Evolutionary conservation across 73 alveolate species (phyloP).

Genomic region (Effrenium voratum): DNA sequence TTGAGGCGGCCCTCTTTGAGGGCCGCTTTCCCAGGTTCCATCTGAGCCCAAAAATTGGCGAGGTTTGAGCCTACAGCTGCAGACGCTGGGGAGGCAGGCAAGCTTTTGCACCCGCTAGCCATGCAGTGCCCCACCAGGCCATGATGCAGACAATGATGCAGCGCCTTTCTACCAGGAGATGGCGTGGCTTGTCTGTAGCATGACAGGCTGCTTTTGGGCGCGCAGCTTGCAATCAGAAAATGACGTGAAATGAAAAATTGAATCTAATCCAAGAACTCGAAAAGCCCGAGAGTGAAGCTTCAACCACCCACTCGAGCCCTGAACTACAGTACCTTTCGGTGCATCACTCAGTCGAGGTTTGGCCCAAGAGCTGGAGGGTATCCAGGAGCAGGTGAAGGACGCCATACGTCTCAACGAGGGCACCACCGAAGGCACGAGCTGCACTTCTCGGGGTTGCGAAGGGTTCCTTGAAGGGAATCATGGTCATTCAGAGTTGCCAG

Average conservation of each 20-base stretch:
- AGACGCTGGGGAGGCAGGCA: constrained; percentile 59
- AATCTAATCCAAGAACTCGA: neutral
- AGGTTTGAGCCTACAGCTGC: constrained; percentile 64
- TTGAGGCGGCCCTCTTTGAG: too few relatives aligned
- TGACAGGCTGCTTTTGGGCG: too few relatives aligned
- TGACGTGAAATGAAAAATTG: neutral
- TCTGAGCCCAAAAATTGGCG: too few relatives aligned
- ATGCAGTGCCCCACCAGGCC: constrained; percentile 22
- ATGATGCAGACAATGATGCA: constrained; percentile 57
- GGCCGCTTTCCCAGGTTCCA: too few relatives aligned
- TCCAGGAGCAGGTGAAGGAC: constrained; percentile 67
- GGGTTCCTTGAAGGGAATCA: neutral
- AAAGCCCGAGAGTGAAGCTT: too few relatives aligned
- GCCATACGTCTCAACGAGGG: neutral
- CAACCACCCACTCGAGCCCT: too few relatives aligned
- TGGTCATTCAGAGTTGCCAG: neutral
- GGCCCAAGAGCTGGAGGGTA: constrained; percentile 59
- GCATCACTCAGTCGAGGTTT: neutral
- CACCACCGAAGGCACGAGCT: neutral
- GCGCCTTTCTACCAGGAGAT: constrained; percentile 45
- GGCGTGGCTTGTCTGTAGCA: constrained; percentile 41
- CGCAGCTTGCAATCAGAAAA: neutral
- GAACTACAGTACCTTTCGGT: too few relatives aligned
- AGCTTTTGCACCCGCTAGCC: neutral
- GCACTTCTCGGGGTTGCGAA: neutral